Percentiles rank a stretch among this genome's conserved stretches.
These are phyloP conservation scores for Aquilaria agallochum DNA, from an alignment of 441 rosid genomes.

Conservation along the genomic window DNA sequence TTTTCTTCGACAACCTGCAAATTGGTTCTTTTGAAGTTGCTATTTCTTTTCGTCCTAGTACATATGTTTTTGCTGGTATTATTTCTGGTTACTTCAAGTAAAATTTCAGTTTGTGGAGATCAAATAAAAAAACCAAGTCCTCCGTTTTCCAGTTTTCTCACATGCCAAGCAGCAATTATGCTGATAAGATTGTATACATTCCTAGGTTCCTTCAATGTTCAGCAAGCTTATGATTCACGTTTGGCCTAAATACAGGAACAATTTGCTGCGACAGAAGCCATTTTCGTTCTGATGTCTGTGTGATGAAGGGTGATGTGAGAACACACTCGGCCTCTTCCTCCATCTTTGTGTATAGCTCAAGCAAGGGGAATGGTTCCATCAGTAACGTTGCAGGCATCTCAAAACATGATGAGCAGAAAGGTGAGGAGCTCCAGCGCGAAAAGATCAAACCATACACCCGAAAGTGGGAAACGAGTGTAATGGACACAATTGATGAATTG, in stretches of 20 bases:
- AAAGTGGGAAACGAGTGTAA: conserved; percentile 84
- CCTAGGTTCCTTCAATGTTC: background rate
- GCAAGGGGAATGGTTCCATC: conserved; percentile 17
- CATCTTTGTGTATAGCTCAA: conserved; percentile 50
- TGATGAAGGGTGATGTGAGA: conserved; percentile 86
- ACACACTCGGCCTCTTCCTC: conserved; percentile 64
- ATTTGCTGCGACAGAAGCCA: conserved; percentile 86
- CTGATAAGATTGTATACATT: background rate
- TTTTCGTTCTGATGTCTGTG: conserved; percentile 64
- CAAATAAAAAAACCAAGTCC: background rate
- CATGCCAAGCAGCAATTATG: too few species aligned
- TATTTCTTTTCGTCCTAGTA: too few species aligned
- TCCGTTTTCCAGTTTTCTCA: background rate
- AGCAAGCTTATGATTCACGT: background rate
- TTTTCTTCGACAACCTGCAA: too few species aligned
- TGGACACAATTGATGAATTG: conserved; percentile 77
- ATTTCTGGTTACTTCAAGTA: too few species aligned
- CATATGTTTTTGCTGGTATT: too few species aligned
- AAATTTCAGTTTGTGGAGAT: too few species aligned
- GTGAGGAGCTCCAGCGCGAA: conserved; percentile 31
- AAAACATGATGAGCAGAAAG: conserved; percentile 4
- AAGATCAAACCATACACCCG: conserved; percentile 89
- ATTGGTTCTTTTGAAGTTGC: too few species aligned
- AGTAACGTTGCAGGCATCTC: conserved; percentile 17
- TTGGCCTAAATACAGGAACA: conserved; percentile 45